A percentile compares a stretch with the other conserved stretches of the same genome.
These are phyloP conservation scores for Saccharomycopsis sp. DNA, from an alignment of 805 yeast species.

Conservation along the genomic window DNA sequence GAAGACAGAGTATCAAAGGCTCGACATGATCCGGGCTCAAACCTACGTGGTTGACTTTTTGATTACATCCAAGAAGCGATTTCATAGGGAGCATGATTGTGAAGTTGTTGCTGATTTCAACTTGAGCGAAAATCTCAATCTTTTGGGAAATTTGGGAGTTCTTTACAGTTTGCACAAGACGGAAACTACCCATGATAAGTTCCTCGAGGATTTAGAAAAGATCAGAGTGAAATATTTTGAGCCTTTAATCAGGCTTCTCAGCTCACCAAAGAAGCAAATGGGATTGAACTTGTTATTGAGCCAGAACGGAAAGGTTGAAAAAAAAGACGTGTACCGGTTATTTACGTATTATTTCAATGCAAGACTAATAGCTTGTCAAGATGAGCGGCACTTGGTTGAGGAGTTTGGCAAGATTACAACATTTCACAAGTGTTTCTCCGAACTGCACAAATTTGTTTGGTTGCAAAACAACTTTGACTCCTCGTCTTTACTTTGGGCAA, in stretches of 20 bases:
- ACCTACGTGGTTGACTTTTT: slow-evolving; percentile 10
- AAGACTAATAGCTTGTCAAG: too few species aligned
- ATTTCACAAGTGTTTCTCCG: too few species aligned
- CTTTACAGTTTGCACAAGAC: slow-evolving; percentile 1
- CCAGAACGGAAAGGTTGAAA: not conserved
- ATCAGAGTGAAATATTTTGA: slow-evolving; percentile 8
- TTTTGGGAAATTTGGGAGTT: slow-evolving; percentile 9
- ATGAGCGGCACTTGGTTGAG: too few species aligned
- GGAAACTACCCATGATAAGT: not conserved
- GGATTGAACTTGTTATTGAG: not conserved
- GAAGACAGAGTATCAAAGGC: slow-evolving; percentile 5
- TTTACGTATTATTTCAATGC: slow-evolving; percentile 11
- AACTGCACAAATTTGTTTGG: too few species aligned
- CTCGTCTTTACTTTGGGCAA: slow-evolving; percentile 10
- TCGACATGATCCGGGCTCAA: slow-evolving; percentile 12
- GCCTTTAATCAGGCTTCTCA: slow-evolving; percentile 7
- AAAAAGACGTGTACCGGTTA: slow-evolving; percentile 2
- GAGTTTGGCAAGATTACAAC: too few species aligned
- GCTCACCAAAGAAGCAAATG: not conserved
- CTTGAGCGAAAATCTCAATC: not conserved
- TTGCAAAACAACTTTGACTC: too few species aligned
- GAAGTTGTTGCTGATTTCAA: not conserved
- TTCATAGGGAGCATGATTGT: not conserved
- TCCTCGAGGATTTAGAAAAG: not conserved
- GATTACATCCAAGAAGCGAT: not conserved